Percentiles rank a stretch among this genome's conserved stretches.
phyloP scores from a whole-genome alignment of 2,329 filamentous ascomycete genomes.

The Zymoseptoria ardabiliae region DNA sequence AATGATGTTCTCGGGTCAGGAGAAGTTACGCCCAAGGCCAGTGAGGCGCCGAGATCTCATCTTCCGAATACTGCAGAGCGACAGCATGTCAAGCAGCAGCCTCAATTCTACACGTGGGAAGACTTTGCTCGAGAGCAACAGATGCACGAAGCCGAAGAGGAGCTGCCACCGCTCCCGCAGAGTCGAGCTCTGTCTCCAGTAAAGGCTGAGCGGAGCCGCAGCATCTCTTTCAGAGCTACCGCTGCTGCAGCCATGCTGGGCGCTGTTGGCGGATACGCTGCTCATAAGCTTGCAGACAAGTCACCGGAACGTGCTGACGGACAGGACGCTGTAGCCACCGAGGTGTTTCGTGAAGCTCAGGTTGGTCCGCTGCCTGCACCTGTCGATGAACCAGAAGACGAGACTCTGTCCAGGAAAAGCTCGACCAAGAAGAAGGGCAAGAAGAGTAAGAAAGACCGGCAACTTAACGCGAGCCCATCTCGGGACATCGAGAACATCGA shows the following conservation, averaged over 20 bases:
- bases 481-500: neutral
- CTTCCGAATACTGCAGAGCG: conserved; percentile 8
- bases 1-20: conserved; percentile 51
- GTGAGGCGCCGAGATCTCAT: conserved; percentile 34
- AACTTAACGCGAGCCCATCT: neutral
- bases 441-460: conserved; percentile 20
- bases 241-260: conserved; percentile 25
- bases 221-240: conserved; percentile 10
- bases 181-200: conserved; percentile 11
- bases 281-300: conserved; percentile 8
- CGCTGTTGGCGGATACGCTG: conserved; percentile 21
- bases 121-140: conserved; percentile 29
- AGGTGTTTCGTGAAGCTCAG: neutral
- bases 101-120: conserved; percentile 34
- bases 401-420: conserved; percentile 3
- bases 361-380: conserved; percentile 9
- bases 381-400: conserved; percentile 1
- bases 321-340: neutral
- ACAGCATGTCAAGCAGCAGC: conserved; percentile 19
- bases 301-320: conserved; percentile 9
- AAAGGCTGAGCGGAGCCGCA: conserved; percentile 2
- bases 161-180: conserved; percentile 1
- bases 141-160: conserved; percentile 13
- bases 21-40: conserved; percentile 62
- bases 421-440: conserved; percentile 20